Evolutionary conservation across 768 basidiomycete genomes (phyloP).

Genomic region (Russula vinacea): DNA sequence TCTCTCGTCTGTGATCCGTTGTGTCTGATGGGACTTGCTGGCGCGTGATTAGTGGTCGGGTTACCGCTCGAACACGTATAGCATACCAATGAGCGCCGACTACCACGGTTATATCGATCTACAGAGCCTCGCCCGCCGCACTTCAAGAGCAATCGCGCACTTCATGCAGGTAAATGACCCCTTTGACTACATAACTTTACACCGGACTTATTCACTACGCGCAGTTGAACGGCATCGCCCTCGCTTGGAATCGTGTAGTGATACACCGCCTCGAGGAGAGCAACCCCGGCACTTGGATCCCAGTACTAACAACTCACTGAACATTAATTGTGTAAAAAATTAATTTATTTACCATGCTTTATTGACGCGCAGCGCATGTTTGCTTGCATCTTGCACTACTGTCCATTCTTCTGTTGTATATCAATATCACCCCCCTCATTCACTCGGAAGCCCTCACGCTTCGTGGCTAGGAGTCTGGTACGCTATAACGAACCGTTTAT

Average conservation of each 20-base stretch:
- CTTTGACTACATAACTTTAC: background rate
- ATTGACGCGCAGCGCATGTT: conserved; percentile 12
- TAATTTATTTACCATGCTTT: conserved; percentile 25
- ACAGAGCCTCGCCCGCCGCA: conserved; percentile 28
- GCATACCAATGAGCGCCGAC: conserved; percentile 23
- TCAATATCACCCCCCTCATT: background rate
- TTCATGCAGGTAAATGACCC: conserved; percentile 25
- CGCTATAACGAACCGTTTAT: conserved; percentile 5
- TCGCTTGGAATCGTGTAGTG: conserved; percentile 29
- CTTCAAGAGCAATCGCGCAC: conserved; percentile 28
- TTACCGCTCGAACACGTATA: conserved; percentile 26
- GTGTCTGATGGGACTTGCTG: background rate
- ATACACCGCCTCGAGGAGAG: conserved; percentile 28
- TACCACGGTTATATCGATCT: conserved; percentile 19
- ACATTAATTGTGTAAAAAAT: background rate
- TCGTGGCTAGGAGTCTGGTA: conserved; percentile 13
- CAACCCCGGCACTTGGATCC: conserved; percentile 25
- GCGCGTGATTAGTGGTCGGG: conserved; percentile 24
- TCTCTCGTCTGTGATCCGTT: background rate
- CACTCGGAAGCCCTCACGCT: background rate
- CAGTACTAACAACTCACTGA: conserved; percentile 25
- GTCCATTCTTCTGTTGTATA: background rate
- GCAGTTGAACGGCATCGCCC: conserved; percentile 25
- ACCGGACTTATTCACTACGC: background rate
- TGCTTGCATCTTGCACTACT: background rate